phyloP scores from a whole-genome alignment of 768 basidiomycete genomes.

The Kwoniella bestiolae region DNA sequence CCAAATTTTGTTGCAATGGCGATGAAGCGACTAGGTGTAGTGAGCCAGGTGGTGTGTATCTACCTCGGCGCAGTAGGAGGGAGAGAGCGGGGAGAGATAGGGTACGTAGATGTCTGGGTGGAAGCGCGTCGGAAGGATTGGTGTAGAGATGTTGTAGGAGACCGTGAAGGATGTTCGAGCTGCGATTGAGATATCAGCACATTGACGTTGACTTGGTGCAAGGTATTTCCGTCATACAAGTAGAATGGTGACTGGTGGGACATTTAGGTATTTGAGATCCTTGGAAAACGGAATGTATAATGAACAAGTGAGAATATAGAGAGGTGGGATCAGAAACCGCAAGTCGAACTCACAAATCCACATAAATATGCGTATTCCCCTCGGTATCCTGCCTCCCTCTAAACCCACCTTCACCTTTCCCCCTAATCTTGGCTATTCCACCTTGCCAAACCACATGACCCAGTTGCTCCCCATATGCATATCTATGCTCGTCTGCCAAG shows the following conservation, averaged over 20 bases:
- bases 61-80: slow-evolving; percentile 51
- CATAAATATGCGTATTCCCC: slow-evolving; percentile 42
- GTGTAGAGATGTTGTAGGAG: slow-evolving; percentile 28
- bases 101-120: slow-evolving; percentile 46
- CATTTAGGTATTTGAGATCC: no score
- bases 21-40: slow-evolving; percentile 54
- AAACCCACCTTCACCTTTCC: slow-evolving; percentile 28
- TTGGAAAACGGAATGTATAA: no score
- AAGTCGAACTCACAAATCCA: slow-evolving; percentile 52
- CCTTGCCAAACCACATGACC: slow-evolving; percentile 53
- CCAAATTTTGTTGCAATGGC: slow-evolving; percentile 50
- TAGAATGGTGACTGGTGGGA: no score
- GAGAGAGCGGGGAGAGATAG: slow-evolving; percentile 52
- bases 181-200: slow-evolving; percentile 18
- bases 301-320: background rate
- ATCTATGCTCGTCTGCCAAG: slow-evolving; percentile 16
- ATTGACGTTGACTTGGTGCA: no score
- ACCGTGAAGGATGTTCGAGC: slow-evolving; percentile 53
- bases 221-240: no score
- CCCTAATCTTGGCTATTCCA: slow-evolving; percentile 44
- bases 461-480: slow-evolving; percentile 35
- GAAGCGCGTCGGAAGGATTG: slow-evolving; percentile 24
- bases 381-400: slow-evolving; percentile 20
- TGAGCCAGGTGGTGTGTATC: slow-evolving; percentile 40
- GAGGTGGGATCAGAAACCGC: background rate